Percentiles rank a stretch among this genome's conserved stretches.
Evolutionary conservation across 352 stramenopile species (phyloP).

Genomic region (Pythium monospermum): DNA sequence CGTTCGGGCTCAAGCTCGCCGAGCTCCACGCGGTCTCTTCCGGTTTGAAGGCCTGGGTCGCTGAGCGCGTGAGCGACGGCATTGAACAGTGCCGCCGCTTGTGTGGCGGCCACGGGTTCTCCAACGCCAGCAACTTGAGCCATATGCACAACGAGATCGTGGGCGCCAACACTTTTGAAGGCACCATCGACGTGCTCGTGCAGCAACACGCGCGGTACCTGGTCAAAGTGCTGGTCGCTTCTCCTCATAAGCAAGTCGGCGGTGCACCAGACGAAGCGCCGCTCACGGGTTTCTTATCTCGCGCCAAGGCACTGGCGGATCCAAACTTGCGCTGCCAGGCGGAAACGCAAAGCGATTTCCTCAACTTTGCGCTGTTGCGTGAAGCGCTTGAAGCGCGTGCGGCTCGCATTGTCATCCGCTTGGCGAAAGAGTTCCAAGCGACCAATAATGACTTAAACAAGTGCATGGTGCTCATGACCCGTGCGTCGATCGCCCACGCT

Average conservation of each 20-base stretch:
- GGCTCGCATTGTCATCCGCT: conserved; percentile 23
- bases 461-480: conserved; percentile 53
- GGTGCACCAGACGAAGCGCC: not conserved
- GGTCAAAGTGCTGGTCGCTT: conserved; percentile 34
- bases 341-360: conserved; percentile 24
- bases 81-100: conserved; percentile 44
- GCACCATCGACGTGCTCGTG: conserved; percentile 66
- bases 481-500: conserved; percentile 37
- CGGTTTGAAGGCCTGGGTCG: conserved; percentile 49
- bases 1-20: conserved; percentile 36
- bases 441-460: conserved; percentile 44
- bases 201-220: conserved; percentile 61
- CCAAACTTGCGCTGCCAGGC: conserved; percentile 31
- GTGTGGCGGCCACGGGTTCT: conserved; percentile 27
- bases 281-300: conserved; percentile 26
- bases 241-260: conserved; percentile 12
- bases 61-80: conserved; percentile 33
- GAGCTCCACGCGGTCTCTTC: conserved; percentile 52
- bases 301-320: conserved; percentile 28
- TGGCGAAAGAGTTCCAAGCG: conserved; percentile 31
- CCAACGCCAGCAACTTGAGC: conserved; percentile 20
- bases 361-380: conserved; percentile 31
- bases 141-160: conserved; percentile 40
- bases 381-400: conserved; percentile 37
- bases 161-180: conserved; percentile 54